Base-by-base conservation (phyloP, 495 filamentous ascomycete genomes). In the Amniculicola lignicola region DNA sequence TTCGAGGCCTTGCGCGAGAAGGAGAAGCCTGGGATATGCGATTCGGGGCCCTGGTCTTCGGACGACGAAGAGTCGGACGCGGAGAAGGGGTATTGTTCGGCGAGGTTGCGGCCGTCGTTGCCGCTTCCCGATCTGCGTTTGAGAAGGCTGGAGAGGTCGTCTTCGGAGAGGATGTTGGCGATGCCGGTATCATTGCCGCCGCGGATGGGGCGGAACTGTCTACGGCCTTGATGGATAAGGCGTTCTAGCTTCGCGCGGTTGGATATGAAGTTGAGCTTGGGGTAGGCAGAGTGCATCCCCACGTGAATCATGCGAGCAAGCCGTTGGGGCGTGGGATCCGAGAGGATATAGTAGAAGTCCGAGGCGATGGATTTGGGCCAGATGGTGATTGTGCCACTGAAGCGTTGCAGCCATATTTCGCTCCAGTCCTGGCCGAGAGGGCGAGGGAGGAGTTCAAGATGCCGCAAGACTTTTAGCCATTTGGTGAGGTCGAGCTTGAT, bases 391-490 rank as follows among this genome's bases (percentile, higher is more conserved):
- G 89, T 96, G 33, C 93, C 93, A 56, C 83, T 87, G 74, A 97
- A 96, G 54, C 86, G 84, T 69, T 98, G 93, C 24, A 98, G 79
- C 87, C 90, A 97, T 28, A 98, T 85, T 69, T 92, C 85, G 47
- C 82, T 87, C 93, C 93, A 98, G 68, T 98, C 94, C 69, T 96
- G 92, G 9, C 89, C 90, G n/a, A 96, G 63, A 0, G 88, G 89
- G 0, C 93, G 82, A 6, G 93, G 93, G 0, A 98, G 80, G 5
- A 98, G 78, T 64, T 98, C 93, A 0, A 97, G 74, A 65, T 96
- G 90, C 3, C 90, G 84, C 21, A 96, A 79, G 0, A 97, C 89
- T 66, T 91, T 90, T 18, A 98, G 81, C 90, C 92, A 98, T 75
- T 97, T 97, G 61, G 85, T 90, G 38, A 97, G 74, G 70, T 97